Evolutionary conservation across 352 stramenopile species (phyloP).

Genomic region (Pythium phragmitis): DNA sequence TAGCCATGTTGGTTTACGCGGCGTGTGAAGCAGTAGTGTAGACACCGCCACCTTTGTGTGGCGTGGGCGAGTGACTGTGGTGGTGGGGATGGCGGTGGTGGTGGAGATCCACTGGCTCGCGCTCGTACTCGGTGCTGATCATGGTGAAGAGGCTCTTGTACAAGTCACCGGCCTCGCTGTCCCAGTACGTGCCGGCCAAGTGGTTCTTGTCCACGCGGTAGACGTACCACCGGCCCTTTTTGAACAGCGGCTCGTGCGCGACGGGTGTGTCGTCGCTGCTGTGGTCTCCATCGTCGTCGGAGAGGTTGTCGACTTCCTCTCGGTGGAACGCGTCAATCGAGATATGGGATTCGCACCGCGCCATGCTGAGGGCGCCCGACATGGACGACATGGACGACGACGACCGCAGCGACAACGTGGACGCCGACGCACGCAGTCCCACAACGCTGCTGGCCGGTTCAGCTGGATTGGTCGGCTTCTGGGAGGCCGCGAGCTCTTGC

Average conservation of each 20-base stretch:
- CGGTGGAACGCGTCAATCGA: constrained; percentile 67
- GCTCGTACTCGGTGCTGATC: constrained; percentile 62
- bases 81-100: not conserved
- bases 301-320: constrained; percentile 31
- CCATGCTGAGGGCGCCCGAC: constrained; percentile 21
- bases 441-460: not conserved
- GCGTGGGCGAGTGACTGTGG: not conserved
- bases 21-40: too few relatives aligned
- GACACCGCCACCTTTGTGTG: not conserved
- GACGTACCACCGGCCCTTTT: constrained; percentile 75
- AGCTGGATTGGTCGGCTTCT: constrained; percentile 23
- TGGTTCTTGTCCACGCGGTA: constrained; percentile 80
- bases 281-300: constrained; percentile 19
- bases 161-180: constrained; percentile 56
- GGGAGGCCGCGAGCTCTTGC: constrained; percentile 29
- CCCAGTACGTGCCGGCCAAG: constrained; percentile 67
- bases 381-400: constrained; percentile 41
- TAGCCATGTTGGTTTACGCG: constrained; percentile 7
- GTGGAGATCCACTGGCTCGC: constrained; percentile 16
- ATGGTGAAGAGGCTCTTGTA: constrained; percentile 73
- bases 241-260: constrained; percentile 30
- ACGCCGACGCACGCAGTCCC: constrained; percentile 18
- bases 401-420: constrained; percentile 36
- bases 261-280: not conserved
- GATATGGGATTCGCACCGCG: constrained; percentile 64